phyloP scores from a whole-genome alignment of 208 protist species.

The Acanthamoeba triangularis region DNA sequence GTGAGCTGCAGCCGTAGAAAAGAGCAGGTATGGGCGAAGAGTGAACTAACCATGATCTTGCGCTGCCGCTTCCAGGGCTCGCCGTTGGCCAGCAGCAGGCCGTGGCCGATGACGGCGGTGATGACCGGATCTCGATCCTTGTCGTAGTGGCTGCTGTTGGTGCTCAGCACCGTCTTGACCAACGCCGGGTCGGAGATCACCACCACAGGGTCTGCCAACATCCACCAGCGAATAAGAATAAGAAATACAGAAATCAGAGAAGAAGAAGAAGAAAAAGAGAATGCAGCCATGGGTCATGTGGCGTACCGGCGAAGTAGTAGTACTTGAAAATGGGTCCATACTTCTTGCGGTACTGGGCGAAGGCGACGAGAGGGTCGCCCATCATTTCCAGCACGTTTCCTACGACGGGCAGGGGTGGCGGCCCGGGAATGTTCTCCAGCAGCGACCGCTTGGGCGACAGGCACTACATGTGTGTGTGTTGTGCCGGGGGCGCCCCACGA shows the following conservation, averaged over 20 bases:
- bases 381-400: slow-evolving; percentile 48
- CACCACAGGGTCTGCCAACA: slow-evolving; percentile 44
- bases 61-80: slow-evolving; percentile 49
- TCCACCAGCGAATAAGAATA: too few species aligned
- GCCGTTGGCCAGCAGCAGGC: slow-evolving; percentile 53
- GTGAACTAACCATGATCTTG: neutral
- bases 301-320: slow-evolving; percentile 47
- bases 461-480: too few species aligned
- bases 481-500: neutral
- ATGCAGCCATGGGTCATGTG: neutral
- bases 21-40: neutral
- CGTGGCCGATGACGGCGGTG: slow-evolving; percentile 50
- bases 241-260: too few species aligned
- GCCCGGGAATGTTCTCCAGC: slow-evolving; percentile 10
- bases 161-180: slow-evolving; percentile 39
- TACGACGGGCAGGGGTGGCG: neutral
- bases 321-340: slow-evolving; percentile 59
- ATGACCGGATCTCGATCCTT: slow-evolving; percentile 63
- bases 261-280: too few species aligned
- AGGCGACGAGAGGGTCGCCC: slow-evolving; percentile 34
- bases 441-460: neutral
- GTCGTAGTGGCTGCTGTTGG: slow-evolving; percentile 41
- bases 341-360: slow-evolving; percentile 3
- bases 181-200: slow-evolving; percentile 66
- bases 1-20: neutral